Percentiles rank a stretch among this genome's conserved stretches.
Evolutionary conservation across 2,329 filamentous ascomycete species (phyloP).

Genomic region (Zymoseptoria tritici): DNA sequence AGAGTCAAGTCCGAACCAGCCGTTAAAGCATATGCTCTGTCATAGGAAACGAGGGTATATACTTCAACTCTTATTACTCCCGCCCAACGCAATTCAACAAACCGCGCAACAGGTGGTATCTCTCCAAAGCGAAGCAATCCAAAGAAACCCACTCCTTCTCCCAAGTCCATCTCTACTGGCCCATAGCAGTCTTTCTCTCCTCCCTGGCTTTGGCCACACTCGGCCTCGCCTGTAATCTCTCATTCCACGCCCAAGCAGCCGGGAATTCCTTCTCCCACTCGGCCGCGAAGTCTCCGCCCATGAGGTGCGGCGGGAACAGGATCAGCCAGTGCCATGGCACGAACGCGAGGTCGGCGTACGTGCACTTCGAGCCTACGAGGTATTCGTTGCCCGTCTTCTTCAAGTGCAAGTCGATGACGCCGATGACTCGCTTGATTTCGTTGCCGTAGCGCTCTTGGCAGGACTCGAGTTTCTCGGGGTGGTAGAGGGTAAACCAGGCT

Average conservation of each 20-base stretch:
- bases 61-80: background rate
- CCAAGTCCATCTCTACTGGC: background rate
- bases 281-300: constrained; percentile 20
- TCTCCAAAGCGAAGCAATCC: background rate
- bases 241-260: constrained; percentile 22
- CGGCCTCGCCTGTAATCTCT: constrained; percentile 23
- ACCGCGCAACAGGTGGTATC: background rate
- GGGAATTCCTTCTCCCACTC: constrained; percentile 26
- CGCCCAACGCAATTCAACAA: background rate
- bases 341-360: constrained; percentile 37
- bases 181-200: constrained; percentile 19
- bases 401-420: constrained; percentile 38
- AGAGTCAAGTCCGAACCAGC: background rate
- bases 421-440: constrained; percentile 39
- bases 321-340: constrained; percentile 32
- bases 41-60: background rate
- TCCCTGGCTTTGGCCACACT: constrained; percentile 24
- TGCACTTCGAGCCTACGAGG: constrained; percentile 37
- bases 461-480: constrained; percentile 36
- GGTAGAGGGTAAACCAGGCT: constrained; percentile 29
- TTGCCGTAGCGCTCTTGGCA: constrained; percentile 39
- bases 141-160: background rate
- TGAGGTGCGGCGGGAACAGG: constrained; percentile 18
- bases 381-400: constrained; percentile 28
- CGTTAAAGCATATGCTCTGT: background rate